phyloP scores from a whole-genome alignment of 78 protist species.

The Planoprotostelium fungivorum region DNA sequence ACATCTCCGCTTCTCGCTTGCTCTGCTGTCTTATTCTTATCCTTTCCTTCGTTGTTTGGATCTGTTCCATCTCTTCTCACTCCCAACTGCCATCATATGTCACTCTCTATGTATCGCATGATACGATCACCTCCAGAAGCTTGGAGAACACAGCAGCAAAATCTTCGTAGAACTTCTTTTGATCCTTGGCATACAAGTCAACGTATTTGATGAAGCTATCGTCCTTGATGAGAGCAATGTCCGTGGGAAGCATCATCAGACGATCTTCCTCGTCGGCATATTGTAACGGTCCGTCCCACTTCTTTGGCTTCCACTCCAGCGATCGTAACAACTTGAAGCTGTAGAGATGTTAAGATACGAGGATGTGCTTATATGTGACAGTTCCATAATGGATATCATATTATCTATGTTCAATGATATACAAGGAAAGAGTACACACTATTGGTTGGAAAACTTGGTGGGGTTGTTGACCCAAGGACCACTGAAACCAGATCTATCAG shows the following conservation, averaged over 20 bases:
- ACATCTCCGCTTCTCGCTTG: neutral
- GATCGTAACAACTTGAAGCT: neutral
- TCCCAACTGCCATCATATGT: neutral
- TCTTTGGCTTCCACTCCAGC: neutral
- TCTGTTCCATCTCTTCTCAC: neutral
- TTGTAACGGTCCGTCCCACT: constrained; percentile 21
- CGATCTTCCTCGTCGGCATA: constrained; percentile 27
- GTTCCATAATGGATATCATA: constrained; percentile 3
- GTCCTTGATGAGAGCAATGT: constrained; percentile 61
- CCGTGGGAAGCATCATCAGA: constrained; percentile 73
- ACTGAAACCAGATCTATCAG: constrained; percentile 26
- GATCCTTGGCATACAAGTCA: constrained; percentile 58
- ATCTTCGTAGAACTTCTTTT: constrained; percentile 48
- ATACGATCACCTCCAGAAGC: neutral
- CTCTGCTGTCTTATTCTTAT: neutral
- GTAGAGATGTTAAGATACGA: neutral
- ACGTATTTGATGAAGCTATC: constrained; percentile 14
- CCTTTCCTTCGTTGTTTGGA: neutral
- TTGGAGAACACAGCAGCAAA: constrained; percentile 22
- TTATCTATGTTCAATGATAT: too few species aligned
- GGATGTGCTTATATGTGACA: constrained; percentile 1
- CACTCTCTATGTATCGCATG: neutral
- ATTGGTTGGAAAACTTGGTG: constrained; percentile 44
- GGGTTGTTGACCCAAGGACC: constrained; percentile 74
- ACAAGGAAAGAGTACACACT: neutral